Evolutionary conservation across 2,329 filamentous ascomycete genomes (phyloP).

Genomic region (Diaporthe velutina): DNA sequence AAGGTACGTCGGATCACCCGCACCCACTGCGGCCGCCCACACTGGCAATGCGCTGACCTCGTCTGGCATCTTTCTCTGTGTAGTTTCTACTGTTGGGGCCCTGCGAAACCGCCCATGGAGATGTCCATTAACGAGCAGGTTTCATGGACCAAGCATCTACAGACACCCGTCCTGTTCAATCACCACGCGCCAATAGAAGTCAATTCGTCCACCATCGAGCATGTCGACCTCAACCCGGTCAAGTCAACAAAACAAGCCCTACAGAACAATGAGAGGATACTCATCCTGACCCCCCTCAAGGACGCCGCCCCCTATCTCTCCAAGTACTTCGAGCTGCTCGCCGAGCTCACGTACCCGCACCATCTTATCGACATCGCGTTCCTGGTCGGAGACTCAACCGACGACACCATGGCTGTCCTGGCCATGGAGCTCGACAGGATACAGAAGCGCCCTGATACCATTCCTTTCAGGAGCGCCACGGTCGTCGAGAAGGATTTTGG

Average conservation of each 20-base stretch:
- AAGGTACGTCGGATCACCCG: constrained; percentile 70
- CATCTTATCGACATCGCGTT: constrained; percentile 95
- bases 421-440: constrained; percentile 88
- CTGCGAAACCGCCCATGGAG: constrained; percentile 93
- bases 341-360: constrained; percentile 92
- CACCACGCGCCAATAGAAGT: constrained; percentile 89
- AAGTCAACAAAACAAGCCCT: constrained; percentile 83
- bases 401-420: constrained; percentile 92
- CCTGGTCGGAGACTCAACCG: constrained; percentile 89
- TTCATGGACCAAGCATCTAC: constrained; percentile 88
- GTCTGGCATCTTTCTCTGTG: constrained; percentile 23
- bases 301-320: constrained; percentile 86
- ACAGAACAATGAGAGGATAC: constrained; percentile 85
- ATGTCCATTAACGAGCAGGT: constrained; percentile 93
- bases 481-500: constrained; percentile 95
- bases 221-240: constrained; percentile 87
- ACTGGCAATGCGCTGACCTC: constrained; percentile 31
- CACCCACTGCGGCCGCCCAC: background rate
- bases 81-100: constrained; percentile 98
- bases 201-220: constrained; percentile 83
- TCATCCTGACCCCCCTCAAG: constrained; percentile 93
- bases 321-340: constrained; percentile 94
- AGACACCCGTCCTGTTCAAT: constrained; percentile 97
- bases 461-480: constrained; percentile 86
- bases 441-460: constrained; percentile 82